Conservation (phyloP, 2,329 filamentous ascomycete species). For the Leptographium galeiforme region DNA sequence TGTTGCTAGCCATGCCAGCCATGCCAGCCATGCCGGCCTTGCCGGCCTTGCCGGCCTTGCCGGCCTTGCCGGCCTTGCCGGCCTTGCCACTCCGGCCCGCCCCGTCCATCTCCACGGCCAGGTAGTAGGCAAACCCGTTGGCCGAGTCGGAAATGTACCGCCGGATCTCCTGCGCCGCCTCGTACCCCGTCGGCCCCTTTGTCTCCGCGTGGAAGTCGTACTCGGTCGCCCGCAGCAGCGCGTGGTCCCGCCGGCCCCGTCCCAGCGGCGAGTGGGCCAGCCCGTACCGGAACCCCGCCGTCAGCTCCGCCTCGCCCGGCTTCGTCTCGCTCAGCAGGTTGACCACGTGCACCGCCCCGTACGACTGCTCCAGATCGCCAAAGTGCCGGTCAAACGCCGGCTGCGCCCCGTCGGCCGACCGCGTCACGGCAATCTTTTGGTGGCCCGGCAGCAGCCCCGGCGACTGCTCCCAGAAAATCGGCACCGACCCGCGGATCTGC, state of each 20-base stretch:
- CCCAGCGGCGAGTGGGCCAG: constrained; percentile 63
- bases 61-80: constrained; percentile 11
- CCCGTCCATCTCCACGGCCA: constrained; percentile 60
- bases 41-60: too few species aligned
- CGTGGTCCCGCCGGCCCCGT: constrained; percentile 49
- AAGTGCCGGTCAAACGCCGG: constrained; percentile 95
- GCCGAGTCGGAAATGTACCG: constrained; percentile 66
- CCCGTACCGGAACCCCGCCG: constrained; percentile 64
- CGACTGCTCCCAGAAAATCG: constrained; percentile 93
- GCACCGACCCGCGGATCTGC: constrained; percentile 84
- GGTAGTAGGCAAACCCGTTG: constrained; percentile 83
- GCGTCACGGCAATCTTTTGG: constrained; percentile 84
- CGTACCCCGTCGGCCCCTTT: constrained; percentile 72
- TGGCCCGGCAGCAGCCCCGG: constrained; percentile 79
- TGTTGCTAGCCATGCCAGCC: too few species aligned
- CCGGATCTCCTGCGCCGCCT: constrained; percentile 75
- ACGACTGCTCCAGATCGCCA: constrained; percentile 68
- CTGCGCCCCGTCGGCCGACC: constrained; percentile 80
- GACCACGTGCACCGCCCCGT: constrained; percentile 83
- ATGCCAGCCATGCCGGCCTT: constrained; percentile 7
- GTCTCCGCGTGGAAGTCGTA: constrained; percentile 97
- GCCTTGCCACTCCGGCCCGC: constrained; percentile 11
- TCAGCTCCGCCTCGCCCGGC: constrained; percentile 72
- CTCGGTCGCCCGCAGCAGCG: constrained; percentile 67
- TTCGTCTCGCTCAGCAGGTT: constrained; percentile 90